These are phyloP conservation scores for Pichia eremophila DNA, from an alignment of 805 yeast species.

Conservation along the genomic window DNA sequence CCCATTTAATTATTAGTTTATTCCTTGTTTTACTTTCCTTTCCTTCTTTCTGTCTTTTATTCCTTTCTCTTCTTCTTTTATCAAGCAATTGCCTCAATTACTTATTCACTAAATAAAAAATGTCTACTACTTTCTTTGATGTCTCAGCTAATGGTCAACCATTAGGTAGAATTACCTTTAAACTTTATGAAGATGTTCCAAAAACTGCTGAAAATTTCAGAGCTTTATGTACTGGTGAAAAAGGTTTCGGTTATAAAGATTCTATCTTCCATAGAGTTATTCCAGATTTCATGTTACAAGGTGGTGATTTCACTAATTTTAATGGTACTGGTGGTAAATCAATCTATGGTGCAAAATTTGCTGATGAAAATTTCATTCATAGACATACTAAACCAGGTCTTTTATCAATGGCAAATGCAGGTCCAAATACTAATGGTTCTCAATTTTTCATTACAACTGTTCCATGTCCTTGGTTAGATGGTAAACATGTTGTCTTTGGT, in stretches of 20 bases:
- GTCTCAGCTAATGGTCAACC: slow-evolving; percentile 31
- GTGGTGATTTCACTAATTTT: slow-evolving; percentile 79
- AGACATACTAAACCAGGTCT: slow-evolving; percentile 74
- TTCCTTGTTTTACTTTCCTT: neutral
- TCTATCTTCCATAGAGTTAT: slow-evolving; percentile 95
- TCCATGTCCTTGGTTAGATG: slow-evolving; percentile 69
- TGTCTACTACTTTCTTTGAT: slow-evolving; percentile 35
- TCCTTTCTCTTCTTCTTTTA: neutral
- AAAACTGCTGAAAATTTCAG: slow-evolving; percentile 76
- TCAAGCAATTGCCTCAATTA: neutral
- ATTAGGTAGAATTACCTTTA: slow-evolving; percentile 60
- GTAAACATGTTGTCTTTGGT: slow-evolving; percentile 72
- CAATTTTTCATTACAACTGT: slow-evolving; percentile 86
- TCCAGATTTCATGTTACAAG: slow-evolving; percentile 95
- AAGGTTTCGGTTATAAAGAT: slow-evolving; percentile 83
- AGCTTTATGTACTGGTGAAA: slow-evolving; percentile 83
- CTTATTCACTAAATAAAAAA: slow-evolving; percentile 7
- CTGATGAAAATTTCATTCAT: slow-evolving; percentile 60
- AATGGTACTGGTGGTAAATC: slow-evolving; percentile 93
- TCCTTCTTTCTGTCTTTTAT: no score
- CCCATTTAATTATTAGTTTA: neutral
- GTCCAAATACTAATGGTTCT: slow-evolving; percentile 88
- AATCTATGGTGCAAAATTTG: slow-evolving; percentile 57
- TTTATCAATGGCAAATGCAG: slow-evolving; percentile 88
- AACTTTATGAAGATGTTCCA: slow-evolving; percentile 84